Percentiles rank a stretch among this genome's conserved stretches.
Conservation (phyloP, 306 rosid species). For the Parietaria judaica region DNA sequence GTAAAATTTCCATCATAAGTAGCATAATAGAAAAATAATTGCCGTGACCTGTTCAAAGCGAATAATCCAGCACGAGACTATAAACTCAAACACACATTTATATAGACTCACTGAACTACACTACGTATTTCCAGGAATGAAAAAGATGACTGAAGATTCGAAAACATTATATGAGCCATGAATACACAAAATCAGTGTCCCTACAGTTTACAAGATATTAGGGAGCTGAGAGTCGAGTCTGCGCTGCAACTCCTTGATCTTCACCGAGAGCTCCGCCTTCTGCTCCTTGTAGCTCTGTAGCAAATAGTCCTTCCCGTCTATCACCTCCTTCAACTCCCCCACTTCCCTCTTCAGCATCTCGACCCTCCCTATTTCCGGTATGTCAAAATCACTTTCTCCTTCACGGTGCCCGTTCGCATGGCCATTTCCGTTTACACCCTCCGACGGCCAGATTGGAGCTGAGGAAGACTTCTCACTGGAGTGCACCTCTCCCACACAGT, state of each 20-base stretch:
- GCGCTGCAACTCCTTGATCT: slow-evolving; percentile 77
- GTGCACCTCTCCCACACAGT: slow-evolving; percentile 47
- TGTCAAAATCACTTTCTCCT: slow-evolving; percentile 44
- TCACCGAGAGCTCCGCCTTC: slow-evolving; percentile 62
- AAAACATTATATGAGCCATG: slow-evolving; percentile 29
- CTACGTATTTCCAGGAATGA: slow-evolving; percentile 38
- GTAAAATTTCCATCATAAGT: too few species aligned
- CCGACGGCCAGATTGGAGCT: slow-evolving; percentile 34
- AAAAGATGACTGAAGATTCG: slow-evolving; percentile 20
- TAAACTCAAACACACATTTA: slow-evolving; percentile 4
- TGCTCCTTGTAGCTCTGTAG: slow-evolving; percentile 89
- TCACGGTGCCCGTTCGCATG: slow-evolving; percentile 50
- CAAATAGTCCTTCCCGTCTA: slow-evolving; percentile 85
- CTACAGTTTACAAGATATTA: slow-evolving; percentile 64
- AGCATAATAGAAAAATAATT: too few species aligned
- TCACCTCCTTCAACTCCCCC: slow-evolving; percentile 81
- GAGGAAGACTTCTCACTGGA: slow-evolving; percentile 41
- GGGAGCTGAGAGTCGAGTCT: slow-evolving; percentile 88
- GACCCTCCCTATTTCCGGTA: slow-evolving; percentile 48
- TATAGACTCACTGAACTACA: slow-evolving; percentile 27
- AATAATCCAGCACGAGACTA: too few species aligned
- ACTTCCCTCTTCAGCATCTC: slow-evolving; percentile 77
- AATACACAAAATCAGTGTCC: slow-evolving; percentile 44
- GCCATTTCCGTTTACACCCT: slow-evolving; percentile 56
- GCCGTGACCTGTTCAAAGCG: too few species aligned